Percentiles rank a stretch among this genome's conserved stretches.
phyloP scores from a whole-genome alignment of 176 grass and related monocot genomes.

The Lolium multiflorum region DNA sequence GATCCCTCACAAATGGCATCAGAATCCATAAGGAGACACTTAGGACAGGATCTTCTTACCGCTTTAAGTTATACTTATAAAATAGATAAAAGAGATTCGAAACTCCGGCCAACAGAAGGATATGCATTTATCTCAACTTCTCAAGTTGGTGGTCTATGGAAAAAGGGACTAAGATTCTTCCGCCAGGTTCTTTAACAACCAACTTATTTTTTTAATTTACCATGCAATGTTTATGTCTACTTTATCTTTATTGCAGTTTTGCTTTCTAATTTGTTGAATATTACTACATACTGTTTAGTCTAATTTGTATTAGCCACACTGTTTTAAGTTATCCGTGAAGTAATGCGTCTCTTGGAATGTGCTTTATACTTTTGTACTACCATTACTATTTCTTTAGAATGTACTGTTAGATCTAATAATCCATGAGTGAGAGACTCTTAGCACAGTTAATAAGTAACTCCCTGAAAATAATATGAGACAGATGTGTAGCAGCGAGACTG shows the following conservation, averaged over 20 bases:
- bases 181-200: slow-evolving; percentile 52
- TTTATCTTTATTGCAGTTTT: neutral
- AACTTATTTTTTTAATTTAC: neutral
- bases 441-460: neutral
- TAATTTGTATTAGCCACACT: neutral
- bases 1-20: slow-evolving; percentile 61
- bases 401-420: neutral
- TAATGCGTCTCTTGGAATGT: neutral
- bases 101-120: slow-evolving; percentile 68
- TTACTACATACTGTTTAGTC: neutral
- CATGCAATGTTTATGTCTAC: slow-evolving; percentile 2
- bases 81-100: slow-evolving; percentile 74
- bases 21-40: slow-evolving; percentile 63
- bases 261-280: neutral
- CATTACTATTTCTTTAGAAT: slow-evolving; percentile 1
- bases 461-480: no score
- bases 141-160: slow-evolving; percentile 59
- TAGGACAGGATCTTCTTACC: slow-evolving; percentile 71
- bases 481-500: neutral
- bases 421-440: neutral
- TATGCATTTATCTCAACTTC: slow-evolving; percentile 51
- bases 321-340: neutral
- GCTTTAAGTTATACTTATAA: slow-evolving; percentile 73
- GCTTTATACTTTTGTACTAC: neutral
- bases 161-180: slow-evolving; percentile 65